Evolutionary conservation across 2,329 filamentous ascomycete genomes (phyloP).

Genomic region (Aspergillus flavus): DNA sequence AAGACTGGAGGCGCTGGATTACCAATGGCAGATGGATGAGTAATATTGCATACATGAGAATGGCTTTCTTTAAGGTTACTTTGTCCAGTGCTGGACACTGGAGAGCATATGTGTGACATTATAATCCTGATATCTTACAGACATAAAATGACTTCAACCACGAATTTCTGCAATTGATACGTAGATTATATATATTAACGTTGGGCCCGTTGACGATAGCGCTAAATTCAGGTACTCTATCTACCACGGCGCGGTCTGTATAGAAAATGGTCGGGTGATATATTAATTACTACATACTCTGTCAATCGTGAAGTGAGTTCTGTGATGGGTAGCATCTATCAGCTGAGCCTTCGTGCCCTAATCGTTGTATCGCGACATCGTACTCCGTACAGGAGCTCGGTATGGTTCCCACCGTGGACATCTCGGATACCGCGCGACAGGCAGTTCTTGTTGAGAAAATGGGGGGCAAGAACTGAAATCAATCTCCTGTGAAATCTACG

Average conservation of each 20-base stretch:
- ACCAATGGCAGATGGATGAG: slow-evolving; percentile 96
- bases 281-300: not conserved
- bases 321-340: not conserved
- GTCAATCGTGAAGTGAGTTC: too few relatives aligned
- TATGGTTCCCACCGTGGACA: too few relatives aligned
- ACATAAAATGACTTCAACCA: not conserved
- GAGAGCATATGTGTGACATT: slow-evolving; percentile 11
- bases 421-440: too few relatives aligned
- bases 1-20: slow-evolving; percentile 78
- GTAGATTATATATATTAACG: not conserved
- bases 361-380: not conserved
- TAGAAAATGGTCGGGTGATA: not conserved
- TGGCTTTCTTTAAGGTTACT: not conserved
- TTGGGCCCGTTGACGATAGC: not conserved
- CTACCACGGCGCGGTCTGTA: not conserved
- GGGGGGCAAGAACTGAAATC: too few relatives aligned
- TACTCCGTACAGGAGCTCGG: too few relatives aligned
- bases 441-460: too few relatives aligned
- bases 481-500: too few relatives aligned
- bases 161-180: not conserved
- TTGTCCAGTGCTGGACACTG: slow-evolving; percentile 14
- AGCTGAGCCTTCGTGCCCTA: not conserved
- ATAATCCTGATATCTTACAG: not conserved
- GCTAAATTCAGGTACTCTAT: not conserved
- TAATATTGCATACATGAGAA: slow-evolving; percentile 36